phyloP scores from a whole-genome alignment of 352 stramenopile species.

The Aphanomyces euteiches region DNA sequence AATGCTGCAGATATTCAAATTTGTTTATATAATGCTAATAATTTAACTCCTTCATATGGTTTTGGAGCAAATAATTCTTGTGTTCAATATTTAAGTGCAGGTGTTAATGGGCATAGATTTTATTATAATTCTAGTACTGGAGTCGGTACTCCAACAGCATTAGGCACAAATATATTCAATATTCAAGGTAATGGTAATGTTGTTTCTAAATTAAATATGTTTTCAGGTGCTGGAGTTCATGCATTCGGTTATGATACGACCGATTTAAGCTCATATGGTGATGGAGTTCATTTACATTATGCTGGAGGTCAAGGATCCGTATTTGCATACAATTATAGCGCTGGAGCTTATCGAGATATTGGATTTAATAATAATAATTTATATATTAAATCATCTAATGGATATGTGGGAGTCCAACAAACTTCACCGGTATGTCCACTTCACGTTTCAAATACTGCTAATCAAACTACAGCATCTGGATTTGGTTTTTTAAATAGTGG shows the following conservation, averaged over 20 bases:
- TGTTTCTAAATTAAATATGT: background rate
- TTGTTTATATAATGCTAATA: constrained; percentile 12
- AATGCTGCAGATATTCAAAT: background rate
- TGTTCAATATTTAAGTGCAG: background rate
- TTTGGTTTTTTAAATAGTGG: constrained; percentile 1
- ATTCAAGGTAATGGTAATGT: background rate
- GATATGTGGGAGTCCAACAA: background rate
- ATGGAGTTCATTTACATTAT: constrained; percentile 10
- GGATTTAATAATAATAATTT: constrained; percentile 21
- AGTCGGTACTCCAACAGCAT: background rate
- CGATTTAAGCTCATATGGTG: constrained; percentile 18
- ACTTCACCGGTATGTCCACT: constrained; percentile 8
- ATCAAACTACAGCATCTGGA: constrained; percentile 11
- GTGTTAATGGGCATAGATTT: background rate
- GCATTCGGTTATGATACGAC: background rate
- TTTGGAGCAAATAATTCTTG: background rate
- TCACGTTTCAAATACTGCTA: background rate
- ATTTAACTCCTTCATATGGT: constrained; percentile 2
- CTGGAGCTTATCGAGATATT: constrained; percentile 7
- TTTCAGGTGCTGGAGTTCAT: background rate
- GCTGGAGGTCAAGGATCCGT: background rate
- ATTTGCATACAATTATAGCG: background rate
- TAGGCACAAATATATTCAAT: background rate
- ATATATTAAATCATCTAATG: constrained; percentile 19
- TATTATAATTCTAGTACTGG: background rate